Base-by-base conservation (phyloP, 306 rosid species). In the Trifolium subterraneum region DNA sequence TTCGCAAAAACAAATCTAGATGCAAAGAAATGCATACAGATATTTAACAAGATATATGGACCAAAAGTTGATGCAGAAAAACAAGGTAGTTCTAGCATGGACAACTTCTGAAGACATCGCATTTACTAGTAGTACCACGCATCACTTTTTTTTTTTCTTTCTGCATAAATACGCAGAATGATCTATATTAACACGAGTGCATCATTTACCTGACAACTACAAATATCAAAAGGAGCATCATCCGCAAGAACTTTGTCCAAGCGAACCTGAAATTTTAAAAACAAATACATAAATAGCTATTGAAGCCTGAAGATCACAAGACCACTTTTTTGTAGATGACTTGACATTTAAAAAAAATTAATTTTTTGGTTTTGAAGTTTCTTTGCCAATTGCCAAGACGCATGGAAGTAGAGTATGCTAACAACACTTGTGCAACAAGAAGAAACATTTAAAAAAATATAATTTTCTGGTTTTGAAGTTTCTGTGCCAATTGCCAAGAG, bases 171-270 rank as follows among this genome's bases (percentile, higher is more conserved):
- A 47, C 64, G 48, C 39, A 5, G 19, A 29, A 71, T 56, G 25
- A 14, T 15, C 23, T 45, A 81, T 65, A 50, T 54, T 41, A 62
- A 44, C 60, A 48, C 12, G 71, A 76, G 50, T 44, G 48, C 33
- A 81, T 64, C 70, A 62, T 73, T 79, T 74, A 90, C 97, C 96
- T 92, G 97, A 83, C 96, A 92, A 84, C 97, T 92, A 69, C 96
- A 88, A 54, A 92, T 82, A 84, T 92, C 97, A 65, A 92, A 92
- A 25, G 97, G 97, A 55, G 87, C 94, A 83, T 93, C 97, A 54
- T 87, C 90, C 62, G 90, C 96, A 72, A 93, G 88, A 81, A 88
- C 94, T 78, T 80, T 79, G 82, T 93, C 97, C 81, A 93, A 79
- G 48, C 85, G 92, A 80, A 82, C 88, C 97, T 93, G 87, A 80